Base-by-base conservation (phyloP, 139 green algal genomes). In the Axilococcus clingmanii region DNA sequence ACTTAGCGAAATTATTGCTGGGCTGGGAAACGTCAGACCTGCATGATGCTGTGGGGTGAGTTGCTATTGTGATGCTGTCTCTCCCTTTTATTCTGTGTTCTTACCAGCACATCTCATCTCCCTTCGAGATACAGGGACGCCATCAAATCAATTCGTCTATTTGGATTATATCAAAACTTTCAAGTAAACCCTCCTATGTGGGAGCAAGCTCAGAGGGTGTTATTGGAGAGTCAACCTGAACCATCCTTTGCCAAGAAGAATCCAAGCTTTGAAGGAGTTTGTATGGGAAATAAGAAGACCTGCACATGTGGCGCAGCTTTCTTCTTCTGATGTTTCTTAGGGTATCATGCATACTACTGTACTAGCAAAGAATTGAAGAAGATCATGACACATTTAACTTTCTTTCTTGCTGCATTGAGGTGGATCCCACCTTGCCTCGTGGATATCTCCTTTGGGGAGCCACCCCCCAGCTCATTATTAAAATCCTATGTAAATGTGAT, bases 261-360 rank as follows among this genome's bases (percentile, higher is more conserved):
- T 57, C 80, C 83, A 3, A 59, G 38, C 0, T 95, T 74, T 57
- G 87, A 96, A 33, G 85, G 85, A 0, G 78, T 91, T 19, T 96
- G 88, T 71, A 94, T 94, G 84, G 87, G 87, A 43, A 94, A 94
- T 64, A 60, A 83, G 5, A 85, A 72, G 35, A 86, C 64, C 5
- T 96, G 87, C 57, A 71, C 55, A 3, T 96, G 87, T 60, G 81
- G 80, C 0, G 84, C 77, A 2, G 64, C 86, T 6, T 95, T 95
- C 40, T 82, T 96, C n/a, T n/a, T n/a, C n/a, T n/a, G n/a, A n/a
- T n/a, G n/a, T n/a, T n/a, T n/a, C n/a, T n/a, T n/a, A 32, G 59
- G 57, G 7, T 85, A 54, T 71, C 37, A 46, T 48, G 27, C 24
- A 25, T 46, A 48, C 37, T 32, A 47, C 28, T 28, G 29, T 20